Evolutionary conservation across 495 filamentous ascomycete genomes (phyloP), one percentile per base, ranked within the genome.

Genomic region (Xylaria cubensis): DNA sequence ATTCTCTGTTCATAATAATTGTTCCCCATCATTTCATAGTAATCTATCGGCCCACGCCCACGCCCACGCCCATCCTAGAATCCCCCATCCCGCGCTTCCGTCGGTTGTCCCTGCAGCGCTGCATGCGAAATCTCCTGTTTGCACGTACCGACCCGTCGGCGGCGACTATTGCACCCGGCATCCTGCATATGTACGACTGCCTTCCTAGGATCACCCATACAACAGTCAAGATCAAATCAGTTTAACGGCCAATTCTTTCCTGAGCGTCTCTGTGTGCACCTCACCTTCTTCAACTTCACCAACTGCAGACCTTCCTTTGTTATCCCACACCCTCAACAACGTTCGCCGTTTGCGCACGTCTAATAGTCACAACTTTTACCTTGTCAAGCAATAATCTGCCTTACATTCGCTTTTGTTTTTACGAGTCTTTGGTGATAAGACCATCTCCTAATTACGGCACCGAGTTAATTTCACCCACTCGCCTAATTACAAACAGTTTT

Each of bases 281-380:
- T 73, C 72, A 51, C 77, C 72, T 77, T 77, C 77, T 75, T 72
- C 29, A n/a, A 8, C n/a, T 39, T 56, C 55, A 42, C 59, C 76
- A 79, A 76, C 76, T 76, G 46, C 65, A 76, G 64, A 79, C 77
- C 72, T 67, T 79, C 77, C 69, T 79, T 79, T 74, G 67, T 74
- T 69, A 74, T 63, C 69, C 51, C 71, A 76, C 75, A 65, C 69
- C 26, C n/a, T n/a, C 44, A 56, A 41, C 62, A 48, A 39, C 26
- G 4, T 50, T 12, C 36, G 15, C 48, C 24, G n/a, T 12, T 64
- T 29, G 50, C 41, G 17, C 50, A 41, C 62, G 41, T 19, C 36
- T 58, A 66, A 69, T 69, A 48, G 9, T 61, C 67, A 21, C 44
- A 24, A 44, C 41, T 64, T 42, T 26, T 44, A 56, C 69, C 48